phyloP scores from a whole-genome alignment of 805 yeast species.

The Candida odintsovae region DNA sequence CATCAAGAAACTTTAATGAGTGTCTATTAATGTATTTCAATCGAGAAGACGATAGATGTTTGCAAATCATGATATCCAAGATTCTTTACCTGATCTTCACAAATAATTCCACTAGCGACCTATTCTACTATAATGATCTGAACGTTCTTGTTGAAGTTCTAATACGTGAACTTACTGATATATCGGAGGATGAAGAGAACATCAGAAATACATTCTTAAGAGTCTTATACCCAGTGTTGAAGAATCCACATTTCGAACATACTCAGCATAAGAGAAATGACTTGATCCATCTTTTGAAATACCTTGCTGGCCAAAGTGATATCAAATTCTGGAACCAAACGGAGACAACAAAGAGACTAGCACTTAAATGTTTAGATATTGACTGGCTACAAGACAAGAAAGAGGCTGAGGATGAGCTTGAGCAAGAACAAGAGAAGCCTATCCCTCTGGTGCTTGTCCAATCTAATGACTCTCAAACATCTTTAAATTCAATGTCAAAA shows the following conservation, averaged over 20 bases:
- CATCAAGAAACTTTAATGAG: conserved; percentile 54
- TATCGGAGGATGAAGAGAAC: conserved; percentile 53
- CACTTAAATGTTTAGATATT: conserved; percentile 25
- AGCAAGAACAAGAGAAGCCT: conserved; percentile 4
- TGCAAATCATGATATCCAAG: conserved; percentile 76
- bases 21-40: conserved; percentile 71
- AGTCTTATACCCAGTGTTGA: conserved; percentile 65
- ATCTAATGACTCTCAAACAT: conserved; percentile 26
- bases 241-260: conserved; percentile 53
- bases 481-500: conserved; percentile 29
- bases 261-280: conserved; percentile 55
- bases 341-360: conserved; percentile 36
- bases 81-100: conserved; percentile 71
- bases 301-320: conserved; percentile 32
- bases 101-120: conserved; percentile 48
- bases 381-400: conserved; percentile 25
- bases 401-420: conserved; percentile 3
- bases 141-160: conserved; percentile 80
- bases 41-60: conserved; percentile 62
- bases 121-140: conserved; percentile 78
- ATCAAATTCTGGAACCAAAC: conserved; percentile 30
- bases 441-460: conserved; percentile 9
- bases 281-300: conserved; percentile 43
- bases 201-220: conserved; percentile 67
- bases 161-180: conserved; percentile 68